These are phyloP conservation scores for Trypanosoma rangeli DNA, from an alignment of 208 protist genomes.

Conservation along the genomic window DNA sequence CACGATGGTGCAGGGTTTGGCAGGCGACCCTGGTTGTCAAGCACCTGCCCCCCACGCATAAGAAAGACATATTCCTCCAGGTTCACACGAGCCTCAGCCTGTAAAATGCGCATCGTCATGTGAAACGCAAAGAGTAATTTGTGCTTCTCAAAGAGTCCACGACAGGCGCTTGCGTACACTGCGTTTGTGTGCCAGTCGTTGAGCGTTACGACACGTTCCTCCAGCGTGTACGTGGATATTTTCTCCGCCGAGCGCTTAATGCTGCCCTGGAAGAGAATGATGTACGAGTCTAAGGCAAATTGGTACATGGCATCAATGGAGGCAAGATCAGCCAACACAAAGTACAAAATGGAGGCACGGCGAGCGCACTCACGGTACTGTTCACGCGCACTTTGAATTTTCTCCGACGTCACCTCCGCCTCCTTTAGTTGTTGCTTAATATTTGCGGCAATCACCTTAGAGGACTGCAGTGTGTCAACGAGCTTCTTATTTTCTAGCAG, in stretches of 20 bases:
- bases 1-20: slow-evolving; percentile 96
- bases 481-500: slow-evolving; percentile 98
- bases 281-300: slow-evolving; percentile 98
- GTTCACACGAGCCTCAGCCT: slow-evolving; percentile 89
- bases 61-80: slow-evolving; percentile 98
- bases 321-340: slow-evolving; percentile 96
- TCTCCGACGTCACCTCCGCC: slow-evolving; percentile 93
- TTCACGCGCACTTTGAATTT: slow-evolving; percentile 97
- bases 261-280: slow-evolving; percentile 95
- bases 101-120: slow-evolving; percentile 97
- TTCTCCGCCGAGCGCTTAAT: slow-evolving; percentile 94
- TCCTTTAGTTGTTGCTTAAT: slow-evolving; percentile 93
- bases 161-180: slow-evolving; percentile 98
- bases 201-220: slow-evolving; percentile 94
- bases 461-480: slow-evolving; percentile 96
- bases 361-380: slow-evolving; percentile 95
- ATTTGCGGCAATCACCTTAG: slow-evolving; percentile 96
- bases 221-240: slow-evolving; percentile 79
- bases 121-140: slow-evolving; percentile 99
- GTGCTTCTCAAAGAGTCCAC: slow-evolving; percentile 98
- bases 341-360: slow-evolving; percentile 97
- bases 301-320: slow-evolving; percentile 99
- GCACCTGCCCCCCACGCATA: slow-evolving; percentile 94
- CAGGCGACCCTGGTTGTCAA: slow-evolving; percentile 93
- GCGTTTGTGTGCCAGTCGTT: slow-evolving; percentile 97